Conservation (phyloP, 768 basidiomycete genomes). For the Cantharellus anzutake region DNA sequence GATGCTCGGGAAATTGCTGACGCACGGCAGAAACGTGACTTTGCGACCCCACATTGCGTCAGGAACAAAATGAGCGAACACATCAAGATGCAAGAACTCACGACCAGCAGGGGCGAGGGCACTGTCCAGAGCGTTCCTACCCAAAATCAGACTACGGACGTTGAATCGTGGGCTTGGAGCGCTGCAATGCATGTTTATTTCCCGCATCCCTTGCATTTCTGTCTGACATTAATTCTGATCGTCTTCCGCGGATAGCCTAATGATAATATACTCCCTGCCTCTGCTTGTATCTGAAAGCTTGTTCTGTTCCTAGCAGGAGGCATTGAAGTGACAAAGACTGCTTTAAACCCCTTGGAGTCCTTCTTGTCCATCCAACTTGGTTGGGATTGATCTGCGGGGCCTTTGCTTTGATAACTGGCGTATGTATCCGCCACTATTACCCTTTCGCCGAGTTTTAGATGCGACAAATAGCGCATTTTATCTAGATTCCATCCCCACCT, state of each 20-base stretch:
- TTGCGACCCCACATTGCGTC: too few relatives aligned
- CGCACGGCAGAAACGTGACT: too few relatives aligned
- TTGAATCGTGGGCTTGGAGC: conserved; percentile 6
- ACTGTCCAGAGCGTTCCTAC: too few relatives aligned
- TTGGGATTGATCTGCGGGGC: conserved; percentile 38
- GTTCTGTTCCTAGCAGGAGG: conserved; percentile 34
- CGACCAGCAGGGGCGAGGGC: too few relatives aligned
- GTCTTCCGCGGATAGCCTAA: conserved; percentile 10
- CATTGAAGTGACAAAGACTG: conserved; percentile 18
- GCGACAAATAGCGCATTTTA: not conserved
- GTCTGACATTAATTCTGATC: not conserved
- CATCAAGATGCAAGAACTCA: too few relatives aligned
- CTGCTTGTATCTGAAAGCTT: conserved; percentile 40
- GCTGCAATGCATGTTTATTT: conserved; percentile 2
- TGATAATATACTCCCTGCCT: conserved; percentile 16
- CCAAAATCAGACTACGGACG: not conserved
- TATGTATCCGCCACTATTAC: conserved; percentile 15
- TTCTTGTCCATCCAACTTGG: conserved; percentile 49
- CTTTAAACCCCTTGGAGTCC: conserved; percentile 45
- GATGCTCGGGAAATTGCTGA: too few relatives aligned
- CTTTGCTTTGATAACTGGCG: conserved; percentile 38
- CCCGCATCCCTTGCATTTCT: not conserved
- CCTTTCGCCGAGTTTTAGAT: not conserved
- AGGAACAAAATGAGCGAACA: too few relatives aligned
- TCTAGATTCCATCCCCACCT: conserved; percentile 3